Conservation (phyloP, 2,329 filamentous ascomycete genomes). For the Venturia pyrina region DNA sequence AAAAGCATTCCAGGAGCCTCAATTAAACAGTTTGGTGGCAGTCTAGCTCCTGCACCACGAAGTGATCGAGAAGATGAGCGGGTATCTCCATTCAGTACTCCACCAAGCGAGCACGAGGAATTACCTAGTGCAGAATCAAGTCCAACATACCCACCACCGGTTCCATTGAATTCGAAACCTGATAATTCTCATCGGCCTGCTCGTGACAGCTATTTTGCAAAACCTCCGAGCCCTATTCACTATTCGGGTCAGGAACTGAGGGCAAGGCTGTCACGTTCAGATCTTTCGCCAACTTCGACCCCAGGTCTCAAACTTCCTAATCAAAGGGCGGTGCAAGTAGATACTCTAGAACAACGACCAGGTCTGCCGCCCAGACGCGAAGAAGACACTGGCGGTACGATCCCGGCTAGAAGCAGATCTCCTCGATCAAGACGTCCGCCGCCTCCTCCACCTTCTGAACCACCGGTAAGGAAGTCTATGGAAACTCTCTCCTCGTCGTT, state of each 20-base stretch:
- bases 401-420: slow-evolving; percentile 3
- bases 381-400: not conserved
- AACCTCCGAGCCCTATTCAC: not conserved
- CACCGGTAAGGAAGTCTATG: slow-evolving; percentile 11
- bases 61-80: slow-evolving; percentile 31
- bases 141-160: slow-evolving; percentile 7
- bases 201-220: slow-evolving; percentile 8
- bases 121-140: slow-evolving; percentile 13
- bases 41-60: slow-evolving; percentile 31
- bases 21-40: not conserved
- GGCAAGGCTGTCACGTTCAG: not conserved
- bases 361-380: slow-evolving; percentile 7
- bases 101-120: slow-evolving; percentile 62
- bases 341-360: slow-evolving; percentile 4
- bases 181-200: not conserved
- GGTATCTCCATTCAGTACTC: slow-evolving; percentile 76
- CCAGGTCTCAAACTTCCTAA: not conserved
- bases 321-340: not conserved
- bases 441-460: slow-evolving; percentile 14
- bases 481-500: not conserved
- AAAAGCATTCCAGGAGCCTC: not conserved
- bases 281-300: not conserved
- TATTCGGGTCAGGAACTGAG: not conserved
- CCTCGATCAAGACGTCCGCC: slow-evolving; percentile 6
- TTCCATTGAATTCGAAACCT: slow-evolving; percentile 9